Evolutionary conservation across 768 basidiomycete genomes (phyloP), one percentile per base, ranked within the genome.

Genomic region (Macrolepiota albuminosa): DNA sequence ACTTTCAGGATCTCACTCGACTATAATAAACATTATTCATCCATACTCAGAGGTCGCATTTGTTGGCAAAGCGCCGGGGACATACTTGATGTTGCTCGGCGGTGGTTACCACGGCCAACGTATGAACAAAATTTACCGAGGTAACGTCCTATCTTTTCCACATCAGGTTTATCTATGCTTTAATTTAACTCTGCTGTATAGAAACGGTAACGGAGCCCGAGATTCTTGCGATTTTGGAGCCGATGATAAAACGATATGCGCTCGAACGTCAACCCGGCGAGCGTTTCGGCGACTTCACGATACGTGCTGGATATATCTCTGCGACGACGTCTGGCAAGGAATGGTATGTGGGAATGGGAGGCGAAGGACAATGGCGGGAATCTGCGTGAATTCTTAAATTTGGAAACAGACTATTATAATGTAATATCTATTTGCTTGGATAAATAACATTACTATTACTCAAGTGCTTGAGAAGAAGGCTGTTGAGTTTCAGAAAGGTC

Each of bases 161-260:
- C 21, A 10, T 33, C 18, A 40, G 39, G 33, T 6, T 53, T 58
- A 31, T 6, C 54, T 58, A 31, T 56, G 2, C 11, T 26, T 26
- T 53, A 54, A 47, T 26, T 26, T 53, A 54, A 47, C 59, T 10
- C 39, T 24, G 40, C 36, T 52, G 33, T 53, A 8, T 16, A 90
- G 92, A 94, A 78, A 83, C 85, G 6, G 93, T 95, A 42, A 88
- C 90, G 3, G 95, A 96, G 72, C 90, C 87, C 8, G 94, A 97
- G 72, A 97, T 97, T 57, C 76, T 99, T 56, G 86, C 86, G 6
- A 95, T 95, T 63, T 84, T 99, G 26, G 67, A 71, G 58, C 95
- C 95, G 0, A 95, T 99, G 91, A 96, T 99, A 81, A 94, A 93
- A 73, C 80, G 83, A 59, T 99, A 94, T 70, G 93, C 96, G 0